A percentile compares a stretch with the other conserved stretches of the same genome.
Conservation (phyloP, 345 rosid genomes). For the Gossypium herbaceum region DNA sequence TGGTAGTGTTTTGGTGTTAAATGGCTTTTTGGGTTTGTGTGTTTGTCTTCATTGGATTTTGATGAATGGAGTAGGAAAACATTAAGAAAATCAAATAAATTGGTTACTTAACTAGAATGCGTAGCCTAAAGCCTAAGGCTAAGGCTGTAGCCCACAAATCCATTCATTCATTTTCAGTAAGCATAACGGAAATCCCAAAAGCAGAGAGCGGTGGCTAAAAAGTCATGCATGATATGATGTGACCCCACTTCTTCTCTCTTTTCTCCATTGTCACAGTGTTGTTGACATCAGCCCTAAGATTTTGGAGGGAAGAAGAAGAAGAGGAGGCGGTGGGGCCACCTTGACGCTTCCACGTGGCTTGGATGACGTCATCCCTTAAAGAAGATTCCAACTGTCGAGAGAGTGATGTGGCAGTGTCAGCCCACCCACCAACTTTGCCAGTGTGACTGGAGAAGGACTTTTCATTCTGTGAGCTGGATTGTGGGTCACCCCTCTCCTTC, state of each 20-base stretch:
- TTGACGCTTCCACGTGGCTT: not conserved
- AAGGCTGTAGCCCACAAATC: not conserved
- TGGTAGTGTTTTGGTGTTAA: too few species aligned
- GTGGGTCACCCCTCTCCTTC: not conserved
- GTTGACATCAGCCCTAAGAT: slow-evolving; percentile 17
- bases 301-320: not conserved
- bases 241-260: slow-evolving; percentile 16
- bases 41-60: too few species aligned
- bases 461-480: slow-evolving; percentile 15
- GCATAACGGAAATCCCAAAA: not conserved
- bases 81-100: too few species aligned
- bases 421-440: slow-evolving; percentile 31
- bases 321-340: not conserved
- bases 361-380: not conserved
- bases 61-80: too few species aligned
- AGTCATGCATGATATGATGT: slow-evolving; percentile 29
- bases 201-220: not conserved
- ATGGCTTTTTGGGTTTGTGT: too few species aligned
- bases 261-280: not conserved
- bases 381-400: slow-evolving; percentile 22
- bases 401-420: slow-evolving; percentile 31
- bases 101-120: too few species aligned
- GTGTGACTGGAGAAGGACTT: slow-evolving; percentile 27
- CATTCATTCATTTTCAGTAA: not conserved
- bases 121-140: too few species aligned